Evolutionary conservation across 2,329 filamentous ascomycete species (phyloP).

Genomic region (Phialocephala subalpina): DNA sequence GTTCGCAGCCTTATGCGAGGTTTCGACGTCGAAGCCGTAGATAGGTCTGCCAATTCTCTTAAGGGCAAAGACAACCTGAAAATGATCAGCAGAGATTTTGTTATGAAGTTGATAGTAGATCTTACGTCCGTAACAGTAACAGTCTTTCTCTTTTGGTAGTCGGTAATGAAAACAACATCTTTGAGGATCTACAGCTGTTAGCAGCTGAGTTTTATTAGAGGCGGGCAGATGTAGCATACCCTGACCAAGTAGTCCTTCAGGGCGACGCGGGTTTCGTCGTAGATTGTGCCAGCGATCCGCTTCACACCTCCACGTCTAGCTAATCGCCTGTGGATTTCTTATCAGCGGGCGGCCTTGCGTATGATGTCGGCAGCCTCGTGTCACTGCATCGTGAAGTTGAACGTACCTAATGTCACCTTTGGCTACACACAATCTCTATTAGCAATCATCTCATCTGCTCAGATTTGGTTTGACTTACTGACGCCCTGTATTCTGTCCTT

Average conservation of each 20-base stretch:
- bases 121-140: conserved; percentile 68
- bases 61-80: conserved; percentile 62
- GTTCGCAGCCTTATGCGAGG: conserved; percentile 8
- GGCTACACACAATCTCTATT: conserved; percentile 47
- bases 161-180: conserved; percentile 58
- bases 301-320: conserved; percentile 82
- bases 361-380: neutral
- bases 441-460: neutral
- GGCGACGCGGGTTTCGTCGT: conserved; percentile 64
- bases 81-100: conserved; percentile 20
- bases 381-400: neutral
- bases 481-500: conserved; percentile 58
- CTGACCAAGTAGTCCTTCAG: conserved; percentile 58
- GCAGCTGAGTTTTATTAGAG: neutral
- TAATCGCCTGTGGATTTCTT: conserved; percentile 58
- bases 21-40: conserved; percentile 63
- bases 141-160: conserved; percentile 66
- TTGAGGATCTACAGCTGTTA: conserved; percentile 56
- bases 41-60: conserved; percentile 58
- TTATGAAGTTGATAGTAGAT: conserved; percentile 24
- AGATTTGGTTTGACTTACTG: conserved; percentile 50
- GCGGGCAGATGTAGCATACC: conserved; percentile 46
- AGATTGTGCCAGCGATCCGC: conserved; percentile 70
- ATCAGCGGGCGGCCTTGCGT: neutral
- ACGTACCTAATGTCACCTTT: conserved; percentile 62